Conservation (phyloP, 78 protist genomes). For the Isochrysis galbana region DNA sequence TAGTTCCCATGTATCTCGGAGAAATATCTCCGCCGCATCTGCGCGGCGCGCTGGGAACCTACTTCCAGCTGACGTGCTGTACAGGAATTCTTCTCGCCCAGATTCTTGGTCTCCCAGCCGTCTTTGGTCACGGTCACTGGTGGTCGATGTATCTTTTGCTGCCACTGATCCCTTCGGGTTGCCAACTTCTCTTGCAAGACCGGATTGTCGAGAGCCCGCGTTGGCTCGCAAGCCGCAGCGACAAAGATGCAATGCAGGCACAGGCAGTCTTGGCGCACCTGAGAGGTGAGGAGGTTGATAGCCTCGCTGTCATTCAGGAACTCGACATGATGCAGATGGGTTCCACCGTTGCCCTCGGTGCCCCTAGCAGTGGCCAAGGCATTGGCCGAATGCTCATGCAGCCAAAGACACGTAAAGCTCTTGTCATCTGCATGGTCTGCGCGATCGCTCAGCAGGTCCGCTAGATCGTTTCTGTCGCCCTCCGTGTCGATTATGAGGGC, state of each 20-base stretch:
- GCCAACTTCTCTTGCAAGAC: too few relatives aligned
- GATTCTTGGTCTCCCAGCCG: not conserved
- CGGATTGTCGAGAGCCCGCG: not conserved
- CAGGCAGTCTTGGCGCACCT: not conserved
- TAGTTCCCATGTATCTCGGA: constrained; percentile 23
- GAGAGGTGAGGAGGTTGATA: not conserved
- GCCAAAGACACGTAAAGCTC: too few relatives aligned
- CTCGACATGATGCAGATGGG: not conserved
- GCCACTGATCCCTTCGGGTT: too few relatives aligned
- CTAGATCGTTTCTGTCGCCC: too few relatives aligned
- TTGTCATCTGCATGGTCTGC: too few relatives aligned
- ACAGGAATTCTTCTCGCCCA: not conserved
- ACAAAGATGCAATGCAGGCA: not conserved
- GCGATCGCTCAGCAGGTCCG: too few relatives aligned
- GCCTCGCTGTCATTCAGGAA: not conserved
- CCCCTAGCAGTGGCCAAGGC: not conserved
- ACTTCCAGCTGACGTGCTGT: not conserved
- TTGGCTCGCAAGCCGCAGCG: not conserved
- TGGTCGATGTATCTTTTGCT: not conserved
- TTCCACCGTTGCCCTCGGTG: not conserved
- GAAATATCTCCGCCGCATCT: constrained; percentile 20
- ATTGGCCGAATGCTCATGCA: too few relatives aligned
- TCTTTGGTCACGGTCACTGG: not conserved
- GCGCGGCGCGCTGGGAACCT: constrained; percentile 30
- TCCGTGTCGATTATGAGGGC: too few relatives aligned